Conservation (phyloP, 306 rosid species). For the Ceratonia siliqua region DNA sequence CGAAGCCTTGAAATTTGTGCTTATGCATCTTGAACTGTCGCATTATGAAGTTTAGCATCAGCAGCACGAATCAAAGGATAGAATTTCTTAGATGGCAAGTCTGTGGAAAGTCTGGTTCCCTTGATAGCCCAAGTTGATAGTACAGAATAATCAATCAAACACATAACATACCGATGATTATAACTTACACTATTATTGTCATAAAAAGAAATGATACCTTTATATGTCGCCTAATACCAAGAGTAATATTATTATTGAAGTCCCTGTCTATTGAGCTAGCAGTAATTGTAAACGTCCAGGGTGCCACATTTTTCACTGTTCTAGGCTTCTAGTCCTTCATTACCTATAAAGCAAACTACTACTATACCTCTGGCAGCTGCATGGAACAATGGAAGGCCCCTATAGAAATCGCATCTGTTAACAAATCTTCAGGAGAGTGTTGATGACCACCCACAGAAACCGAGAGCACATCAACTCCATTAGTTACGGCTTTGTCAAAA, state of each 20-base stretch:
- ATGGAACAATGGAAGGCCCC: slow-evolving; percentile 66
- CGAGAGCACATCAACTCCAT: no score
- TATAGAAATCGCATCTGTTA: slow-evolving; percentile 36
- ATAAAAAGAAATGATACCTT: neutral
- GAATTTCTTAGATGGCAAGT: no score
- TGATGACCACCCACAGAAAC: no score
- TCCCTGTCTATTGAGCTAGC: slow-evolving; percentile 61
- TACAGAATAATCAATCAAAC: no score
- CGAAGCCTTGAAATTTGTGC: no score
- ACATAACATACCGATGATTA: neutral
- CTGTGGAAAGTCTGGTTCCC: slow-evolving; percentile 71
- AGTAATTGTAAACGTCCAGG: slow-evolving; percentile 58
- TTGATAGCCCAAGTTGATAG: neutral
- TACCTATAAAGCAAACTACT: slow-evolving; percentile 58
- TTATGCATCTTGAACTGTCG: no score
- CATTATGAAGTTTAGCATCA: no score
- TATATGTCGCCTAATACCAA: slow-evolving; percentile 36
- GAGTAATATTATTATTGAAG: slow-evolving; percentile 34
- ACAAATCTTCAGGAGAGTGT: no score
- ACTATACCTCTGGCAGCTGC: slow-evolving; percentile 40
- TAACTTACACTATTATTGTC: no score
- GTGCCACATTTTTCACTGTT: slow-evolving; percentile 43
- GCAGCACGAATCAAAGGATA: no score
- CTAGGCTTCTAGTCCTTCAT: slow-evolving; percentile 43
- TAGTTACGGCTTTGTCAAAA: no score